Conservation (phyloP, 139 green algal species). For the Chlamydomonas schloesseri region DNA sequence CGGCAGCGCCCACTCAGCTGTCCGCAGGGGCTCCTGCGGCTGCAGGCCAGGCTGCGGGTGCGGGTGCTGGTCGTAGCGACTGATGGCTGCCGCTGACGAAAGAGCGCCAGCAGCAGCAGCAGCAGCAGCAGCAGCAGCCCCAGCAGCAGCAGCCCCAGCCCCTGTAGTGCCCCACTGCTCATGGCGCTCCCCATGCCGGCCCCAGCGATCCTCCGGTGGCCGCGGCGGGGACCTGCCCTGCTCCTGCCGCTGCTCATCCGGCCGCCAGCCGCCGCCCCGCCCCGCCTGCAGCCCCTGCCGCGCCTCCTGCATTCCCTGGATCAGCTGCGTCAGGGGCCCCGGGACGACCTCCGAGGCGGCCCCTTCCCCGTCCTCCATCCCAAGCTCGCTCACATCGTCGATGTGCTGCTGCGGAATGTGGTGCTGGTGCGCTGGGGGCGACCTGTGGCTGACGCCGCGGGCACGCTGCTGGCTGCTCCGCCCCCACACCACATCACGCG, state of each 20-base stretch:
- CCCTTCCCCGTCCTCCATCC: background rate
- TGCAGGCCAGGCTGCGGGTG: no score
- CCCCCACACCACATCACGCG: background rate
- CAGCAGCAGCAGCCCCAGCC: no score
- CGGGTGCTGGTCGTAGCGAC: no score
- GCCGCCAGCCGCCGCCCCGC: background rate
- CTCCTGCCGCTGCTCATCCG: background rate
- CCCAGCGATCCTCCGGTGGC: no score
- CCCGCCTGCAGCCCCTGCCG: background rate
- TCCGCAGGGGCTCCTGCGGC: no score
- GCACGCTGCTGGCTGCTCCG: no score
- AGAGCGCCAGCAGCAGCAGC: no score
- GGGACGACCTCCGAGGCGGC: background rate
- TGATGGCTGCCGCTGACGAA: no score
- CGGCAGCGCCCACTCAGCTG: no score
- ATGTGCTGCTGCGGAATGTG: background rate
- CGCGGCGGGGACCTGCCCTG: background rate
- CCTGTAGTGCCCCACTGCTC: no score
- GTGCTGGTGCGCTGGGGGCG: background rate
- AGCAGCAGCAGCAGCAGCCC: no score
- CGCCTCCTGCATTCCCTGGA: background rate
- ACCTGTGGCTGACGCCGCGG: background rate
- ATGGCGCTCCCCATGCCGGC: no score
- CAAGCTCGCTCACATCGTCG: background rate
- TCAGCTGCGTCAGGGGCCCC: slow-evolving; percentile 5